phyloP scores from a whole-genome alignment of 1,284 basidiomycete genomes.

The Malassezia arunalokei region DNA sequence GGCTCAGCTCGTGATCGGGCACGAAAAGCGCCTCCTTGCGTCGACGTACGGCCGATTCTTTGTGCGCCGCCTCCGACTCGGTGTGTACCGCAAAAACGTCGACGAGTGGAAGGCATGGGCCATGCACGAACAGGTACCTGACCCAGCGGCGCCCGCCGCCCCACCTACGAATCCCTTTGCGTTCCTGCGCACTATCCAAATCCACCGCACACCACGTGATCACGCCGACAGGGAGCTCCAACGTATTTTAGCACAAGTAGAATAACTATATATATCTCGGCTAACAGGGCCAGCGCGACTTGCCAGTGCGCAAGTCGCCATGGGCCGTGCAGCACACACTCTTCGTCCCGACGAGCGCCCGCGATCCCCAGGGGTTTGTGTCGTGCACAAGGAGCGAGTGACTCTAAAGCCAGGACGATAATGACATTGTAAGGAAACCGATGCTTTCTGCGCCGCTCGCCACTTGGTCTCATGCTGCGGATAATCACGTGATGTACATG shows the following conservation, averaged over 20 bases:
- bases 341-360: conserved; percentile 19
- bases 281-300: too few relatives aligned
- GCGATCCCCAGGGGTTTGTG: conserved; percentile 11
- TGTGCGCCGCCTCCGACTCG: conserved; percentile 29
- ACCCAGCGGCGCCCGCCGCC: not conserved
- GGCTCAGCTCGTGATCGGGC: conserved; percentile 14
- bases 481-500: not conserved
- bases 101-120: conserved; percentile 31
- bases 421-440: conserved; percentile 8
- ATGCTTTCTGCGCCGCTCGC: not conserved
- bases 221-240: not conserved
- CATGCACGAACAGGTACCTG: not conserved
- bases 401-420: conserved; percentile 18
- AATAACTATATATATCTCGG: not conserved
- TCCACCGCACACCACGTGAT: not conserved
- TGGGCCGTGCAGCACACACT: not conserved
- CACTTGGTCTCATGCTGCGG: not conserved
- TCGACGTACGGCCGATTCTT: conserved; percentile 34
- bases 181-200: not conserved
- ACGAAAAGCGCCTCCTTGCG: conserved; percentile 23
- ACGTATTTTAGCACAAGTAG: not conserved
- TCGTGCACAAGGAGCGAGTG: conserved; percentile 15
- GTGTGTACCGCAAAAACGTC: conserved; percentile 27
- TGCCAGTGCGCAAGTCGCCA: not conserved
- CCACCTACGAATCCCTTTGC: not conserved